Evolutionary conservation across 2,329 filamentous ascomycete species (phyloP), one percentile per base, ranked within the genome.

Genomic region (Ceratocystis albifundus): DNA sequence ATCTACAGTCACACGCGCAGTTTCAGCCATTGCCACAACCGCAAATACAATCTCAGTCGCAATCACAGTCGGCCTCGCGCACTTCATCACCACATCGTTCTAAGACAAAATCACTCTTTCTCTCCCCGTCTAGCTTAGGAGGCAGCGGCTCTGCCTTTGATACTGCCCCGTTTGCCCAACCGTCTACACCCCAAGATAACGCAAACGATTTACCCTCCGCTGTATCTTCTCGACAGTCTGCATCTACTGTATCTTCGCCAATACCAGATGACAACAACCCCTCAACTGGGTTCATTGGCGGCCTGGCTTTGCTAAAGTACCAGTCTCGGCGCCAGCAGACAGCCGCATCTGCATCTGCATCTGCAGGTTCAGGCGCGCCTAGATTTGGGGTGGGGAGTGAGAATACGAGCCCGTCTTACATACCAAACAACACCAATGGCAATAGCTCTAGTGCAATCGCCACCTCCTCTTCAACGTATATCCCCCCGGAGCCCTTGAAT

Each of bases 271-370:
- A 73, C 62, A 74, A 73, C 62, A 74, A 72, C 66, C 72, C 73
- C 5, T 74, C 76, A 28, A 76, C 77, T 0, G 76, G 79, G 12
- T 84, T 84, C 70, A 80, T 84, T 62, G 82, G 82, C 17, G 82
- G 82, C 2, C 73, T 82, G 12, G 80, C 82, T 2, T 72, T 84
- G 67, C 75, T 77, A 69, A 82, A 84, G 61, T 80, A 80, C 59
- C 65, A 66, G 20, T 78, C 78, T 22, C 76, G 77, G 55, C 77
- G 76, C 17, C 69, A 71, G 55, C 73, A 75, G 55, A 69, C 70
- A 70, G 45, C 68, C 22, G 48, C 48, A 53, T 10, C 48, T 53
- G 48, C 48, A 57, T 15, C 53, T 71, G 12, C 50, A 64, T 28
- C 53, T 30, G 55, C 28, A 59, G 8, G 15, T 59, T 32, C 28